Conservation (phyloP, 2,329 filamentous ascomycete genomes). For the Cladosporium phlei region DNA sequence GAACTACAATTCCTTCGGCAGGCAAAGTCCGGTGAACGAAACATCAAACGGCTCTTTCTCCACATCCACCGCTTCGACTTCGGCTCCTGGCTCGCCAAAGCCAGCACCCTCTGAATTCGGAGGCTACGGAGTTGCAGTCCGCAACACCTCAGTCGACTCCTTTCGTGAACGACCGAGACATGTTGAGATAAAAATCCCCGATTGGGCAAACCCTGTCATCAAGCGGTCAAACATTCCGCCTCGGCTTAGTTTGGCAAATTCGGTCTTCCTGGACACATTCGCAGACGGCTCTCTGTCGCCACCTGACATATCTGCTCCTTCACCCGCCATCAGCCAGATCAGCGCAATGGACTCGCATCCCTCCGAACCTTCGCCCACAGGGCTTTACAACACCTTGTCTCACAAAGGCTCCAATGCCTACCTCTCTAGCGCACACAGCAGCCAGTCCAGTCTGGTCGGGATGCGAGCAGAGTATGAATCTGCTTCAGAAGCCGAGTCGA, state of each 20-base stretch:
- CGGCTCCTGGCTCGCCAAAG: constrained; percentile 23
- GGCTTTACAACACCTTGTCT: constrained; percentile 34
- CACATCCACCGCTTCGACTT: constrained; percentile 17
- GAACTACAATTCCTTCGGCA: constrained; percentile 31
- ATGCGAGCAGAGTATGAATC: constrained; percentile 40
- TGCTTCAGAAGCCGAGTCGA: constrained; percentile 32
- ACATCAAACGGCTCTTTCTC: constrained; percentile 15
- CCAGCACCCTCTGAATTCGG: constrained; percentile 19
- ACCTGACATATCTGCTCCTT: constrained; percentile 39
- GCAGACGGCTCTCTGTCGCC: constrained; percentile 26
- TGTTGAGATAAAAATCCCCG: constrained; percentile 47
- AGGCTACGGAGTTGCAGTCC: constrained; percentile 9
- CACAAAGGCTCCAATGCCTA: constrained; percentile 34
- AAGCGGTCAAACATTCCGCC: constrained; percentile 34
- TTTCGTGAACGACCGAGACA: constrained; percentile 33
- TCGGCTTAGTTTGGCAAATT: constrained; percentile 19
- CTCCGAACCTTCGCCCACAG: constrained; percentile 40
- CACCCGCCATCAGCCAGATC: constrained; percentile 40
- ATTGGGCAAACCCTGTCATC: constrained; percentile 40
- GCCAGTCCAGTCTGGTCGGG: constrained; percentile 43
- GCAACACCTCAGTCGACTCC: constrained; percentile 11
- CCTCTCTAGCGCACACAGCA: constrained; percentile 41
- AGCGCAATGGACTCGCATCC: constrained; percentile 46
- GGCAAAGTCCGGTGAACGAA: constrained; percentile 13
- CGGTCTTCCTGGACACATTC: constrained; percentile 23